phyloP scores from a whole-genome alignment of 176 grass and related monocot species.

The Ensete ventricosum region DNA sequence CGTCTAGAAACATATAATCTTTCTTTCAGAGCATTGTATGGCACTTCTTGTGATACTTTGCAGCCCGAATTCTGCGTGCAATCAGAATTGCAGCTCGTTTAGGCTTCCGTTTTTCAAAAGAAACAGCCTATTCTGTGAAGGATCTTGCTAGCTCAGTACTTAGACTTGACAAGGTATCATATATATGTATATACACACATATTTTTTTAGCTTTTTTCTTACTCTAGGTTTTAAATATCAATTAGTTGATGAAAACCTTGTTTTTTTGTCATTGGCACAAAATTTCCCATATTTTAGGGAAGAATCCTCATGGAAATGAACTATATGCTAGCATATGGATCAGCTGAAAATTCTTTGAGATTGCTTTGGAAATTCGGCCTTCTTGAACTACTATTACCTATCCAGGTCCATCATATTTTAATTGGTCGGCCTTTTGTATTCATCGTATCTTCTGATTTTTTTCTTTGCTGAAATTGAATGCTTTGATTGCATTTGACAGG shows the following conservation, averaged over 20 bases:
- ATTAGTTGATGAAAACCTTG: too few relatives aligned
- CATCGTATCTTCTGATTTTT: constrained; percentile 19
- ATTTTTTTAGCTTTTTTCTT: too few relatives aligned
- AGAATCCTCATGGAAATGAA: constrained; percentile 94
- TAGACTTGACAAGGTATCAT: constrained; percentile 74
- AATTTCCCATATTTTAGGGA: constrained; percentile 35
- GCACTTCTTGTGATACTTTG: constrained; percentile 37
- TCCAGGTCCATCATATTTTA: constrained; percentile 43
- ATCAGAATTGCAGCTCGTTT: constrained; percentile 99
- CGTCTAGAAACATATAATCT: not conserved
- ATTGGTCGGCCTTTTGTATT: constrained; percentile 11
- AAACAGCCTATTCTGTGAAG: constrained; percentile 90
- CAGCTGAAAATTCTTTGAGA: constrained; percentile 87
- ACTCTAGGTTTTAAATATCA: not conserved
- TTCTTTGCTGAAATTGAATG: constrained; percentile 18
- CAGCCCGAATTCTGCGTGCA: constrained; percentile 98
- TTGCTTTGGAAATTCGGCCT: constrained; percentile 96
- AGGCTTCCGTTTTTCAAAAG: constrained; percentile 82
- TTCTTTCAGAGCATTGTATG: constrained; percentile 20
- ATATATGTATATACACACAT: not conserved
- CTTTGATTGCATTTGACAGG: constrained; percentile 34
- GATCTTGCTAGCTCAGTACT: constrained; percentile 60
- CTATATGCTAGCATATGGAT: constrained; percentile 98
- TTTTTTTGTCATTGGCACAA: not conserved
- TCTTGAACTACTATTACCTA: constrained; percentile 79